A percentile compares a stretch with the other conserved stretches of the same genome.
phyloP scores from a whole-genome alignment of 805 yeast genomes.

The Cyberlindnera euphorbiiphila region DNA sequence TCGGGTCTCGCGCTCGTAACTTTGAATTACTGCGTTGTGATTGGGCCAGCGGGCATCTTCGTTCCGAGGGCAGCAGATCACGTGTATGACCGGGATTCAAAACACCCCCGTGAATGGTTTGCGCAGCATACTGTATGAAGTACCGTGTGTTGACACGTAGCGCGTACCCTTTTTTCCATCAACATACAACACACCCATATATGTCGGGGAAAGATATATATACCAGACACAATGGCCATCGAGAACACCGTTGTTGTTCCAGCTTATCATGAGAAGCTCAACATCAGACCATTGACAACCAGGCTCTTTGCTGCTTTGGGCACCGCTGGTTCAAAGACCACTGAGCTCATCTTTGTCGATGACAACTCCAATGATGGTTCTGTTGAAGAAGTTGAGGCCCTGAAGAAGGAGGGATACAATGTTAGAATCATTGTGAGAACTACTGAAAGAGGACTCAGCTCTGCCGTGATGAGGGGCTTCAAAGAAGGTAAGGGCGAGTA shows the following conservation, averaged over 20 bases:
- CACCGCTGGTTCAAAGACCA: slow-evolving; percentile 35
- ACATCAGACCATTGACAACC: slow-evolving; percentile 46
- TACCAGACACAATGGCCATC: slow-evolving; percentile 20
- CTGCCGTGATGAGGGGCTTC: slow-evolving; percentile 48
- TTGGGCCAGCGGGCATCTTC: slow-evolving; percentile 18
- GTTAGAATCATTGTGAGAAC: slow-evolving; percentile 48
- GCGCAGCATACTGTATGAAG: too few relatives aligned
- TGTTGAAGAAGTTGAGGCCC: slow-evolving; percentile 45
- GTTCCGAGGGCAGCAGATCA: not conserved
- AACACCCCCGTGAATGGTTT: too few relatives aligned
- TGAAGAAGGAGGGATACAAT: slow-evolving; percentile 43
- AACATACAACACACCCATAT: not conserved
- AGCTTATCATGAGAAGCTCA: slow-evolving; percentile 47
- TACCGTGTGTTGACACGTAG: slow-evolving; percentile 3
- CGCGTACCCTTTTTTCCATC: too few relatives aligned
- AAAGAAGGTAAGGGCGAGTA: slow-evolving; percentile 44
- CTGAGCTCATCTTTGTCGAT: slow-evolving; percentile 48
- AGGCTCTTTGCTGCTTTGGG: slow-evolving; percentile 47
- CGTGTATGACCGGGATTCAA: too few relatives aligned
- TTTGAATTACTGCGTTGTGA: slow-evolving; percentile 24
- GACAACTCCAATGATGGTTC: slow-evolving; percentile 51
- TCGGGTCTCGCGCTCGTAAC: slow-evolving; percentile 18
- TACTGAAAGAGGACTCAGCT: slow-evolving; percentile 45
- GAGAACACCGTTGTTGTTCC: slow-evolving; percentile 44
- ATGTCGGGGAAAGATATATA: not conserved